These are phyloP conservation scores for Athelia psychrophila DNA, from an alignment of 1,284 basidiomycete species.

Conservation along the genomic window DNA sequence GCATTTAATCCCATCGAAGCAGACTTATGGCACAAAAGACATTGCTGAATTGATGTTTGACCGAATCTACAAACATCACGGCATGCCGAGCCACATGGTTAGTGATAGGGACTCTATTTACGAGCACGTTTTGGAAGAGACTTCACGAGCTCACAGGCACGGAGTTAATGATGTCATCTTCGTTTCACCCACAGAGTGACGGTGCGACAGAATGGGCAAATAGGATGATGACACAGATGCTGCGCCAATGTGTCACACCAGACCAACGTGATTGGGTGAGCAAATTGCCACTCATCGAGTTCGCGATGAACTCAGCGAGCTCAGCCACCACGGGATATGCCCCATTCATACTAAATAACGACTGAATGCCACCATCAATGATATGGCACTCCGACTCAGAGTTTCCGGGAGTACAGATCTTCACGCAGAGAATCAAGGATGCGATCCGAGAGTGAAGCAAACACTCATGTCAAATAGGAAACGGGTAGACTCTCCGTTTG, in stretches of 20 bases:
- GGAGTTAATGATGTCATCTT: slow-evolving; percentile 20
- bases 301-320: slow-evolving; percentile 16
- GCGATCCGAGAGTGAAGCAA: slow-evolving; percentile 25
- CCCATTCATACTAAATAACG: slow-evolving; percentile 33
- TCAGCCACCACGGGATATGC: slow-evolving; percentile 31
- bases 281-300: slow-evolving; percentile 16
- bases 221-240: slow-evolving; percentile 18
- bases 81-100: slow-evolving; percentile 8
- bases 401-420: slow-evolving; percentile 20
- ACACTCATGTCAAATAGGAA: slow-evolving; percentile 21
- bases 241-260: slow-evolving; percentile 18
- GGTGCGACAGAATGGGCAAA: slow-evolving; percentile 17
- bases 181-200: slow-evolving; percentile 28
- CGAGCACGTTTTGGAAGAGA: slow-evolving; percentile 7
- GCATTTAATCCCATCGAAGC: slow-evolving; percentile 23
- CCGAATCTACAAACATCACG: slow-evolving; percentile 16
- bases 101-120: slow-evolving; percentile 9
- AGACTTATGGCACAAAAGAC: slow-evolving; percentile 14
- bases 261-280: slow-evolving; percentile 26
- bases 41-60: slow-evolving; percentile 21
- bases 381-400: slow-evolving; percentile 19
- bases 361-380: slow-evolving; percentile 26
- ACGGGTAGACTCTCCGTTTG: slow-evolving; percentile 13
- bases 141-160: slow-evolving; percentile 11
- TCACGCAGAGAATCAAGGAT: slow-evolving; percentile 20